Evolutionary conservation across 2,329 filamentous ascomycete genomes (phyloP).

Genomic region (Arthroderma uncinatum): DNA sequence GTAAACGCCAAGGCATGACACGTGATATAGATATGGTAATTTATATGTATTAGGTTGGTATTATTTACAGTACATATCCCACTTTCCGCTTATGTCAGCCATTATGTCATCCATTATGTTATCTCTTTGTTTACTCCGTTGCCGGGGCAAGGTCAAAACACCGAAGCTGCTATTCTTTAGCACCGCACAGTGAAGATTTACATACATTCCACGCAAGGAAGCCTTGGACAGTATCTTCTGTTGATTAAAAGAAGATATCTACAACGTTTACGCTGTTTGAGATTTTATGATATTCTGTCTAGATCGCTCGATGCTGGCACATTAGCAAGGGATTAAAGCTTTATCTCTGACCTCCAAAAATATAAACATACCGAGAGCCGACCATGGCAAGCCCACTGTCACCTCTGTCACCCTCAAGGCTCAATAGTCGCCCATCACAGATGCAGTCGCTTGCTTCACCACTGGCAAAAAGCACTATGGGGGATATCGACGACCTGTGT

Average conservation of each 20-base stretch:
- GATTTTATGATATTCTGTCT: background rate
- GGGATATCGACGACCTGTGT: background rate
- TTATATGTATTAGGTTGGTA: background rate
- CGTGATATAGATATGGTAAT: background rate
- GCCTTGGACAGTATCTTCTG: too few species aligned
- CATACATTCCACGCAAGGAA: too few species aligned
- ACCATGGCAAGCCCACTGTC: slow-evolving; percentile 4
- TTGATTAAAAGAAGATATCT: background rate
- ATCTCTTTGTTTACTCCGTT: slow-evolving; percentile 2
- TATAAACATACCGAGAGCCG: background rate
- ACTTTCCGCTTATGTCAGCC: background rate
- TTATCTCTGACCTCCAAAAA: background rate
- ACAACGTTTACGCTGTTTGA: background rate
- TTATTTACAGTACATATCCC: background rate
- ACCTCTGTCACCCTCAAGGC: slow-evolving; percentile 1
- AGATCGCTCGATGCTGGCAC: background rate
- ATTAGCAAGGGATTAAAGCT: background rate
- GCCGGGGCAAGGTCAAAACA: slow-evolving; percentile 2
- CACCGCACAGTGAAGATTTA: background rate
- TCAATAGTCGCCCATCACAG: background rate
- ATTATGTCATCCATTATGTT: background rate
- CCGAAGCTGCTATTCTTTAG: background rate
- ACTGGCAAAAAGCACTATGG: background rate
- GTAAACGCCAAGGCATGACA: background rate
- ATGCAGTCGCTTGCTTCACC: background rate